phyloP scores from a whole-genome alignment of 2,329 filamentous ascomycete genomes.

The Helotiales sp. region DNA sequence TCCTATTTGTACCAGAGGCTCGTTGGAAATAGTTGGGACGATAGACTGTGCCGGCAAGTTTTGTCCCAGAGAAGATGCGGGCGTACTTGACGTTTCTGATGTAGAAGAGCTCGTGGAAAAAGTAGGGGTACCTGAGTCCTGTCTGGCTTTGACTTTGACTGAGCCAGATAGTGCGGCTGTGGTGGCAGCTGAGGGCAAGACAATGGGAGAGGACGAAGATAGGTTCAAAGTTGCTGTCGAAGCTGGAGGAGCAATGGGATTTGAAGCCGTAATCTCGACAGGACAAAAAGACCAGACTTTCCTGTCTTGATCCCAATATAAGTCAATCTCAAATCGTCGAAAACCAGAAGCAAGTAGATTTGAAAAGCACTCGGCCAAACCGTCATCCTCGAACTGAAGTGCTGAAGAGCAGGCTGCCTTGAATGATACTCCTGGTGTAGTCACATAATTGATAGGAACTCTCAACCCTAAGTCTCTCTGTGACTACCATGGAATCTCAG shows the following conservation, averaged over 20 bases:
- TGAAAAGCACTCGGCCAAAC: slow-evolving; percentile 56
- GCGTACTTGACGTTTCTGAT: neutral
- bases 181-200: neutral
- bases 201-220: slow-evolving; percentile 12
- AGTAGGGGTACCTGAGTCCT: neutral
- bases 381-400: slow-evolving; percentile 51
- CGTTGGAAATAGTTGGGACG: slow-evolving; percentile 19
- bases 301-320: slow-evolving; percentile 61
- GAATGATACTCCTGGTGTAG: slow-evolving; percentile 55
- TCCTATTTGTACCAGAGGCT: slow-evolving; percentile 48
- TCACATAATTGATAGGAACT: slow-evolving; percentile 64
- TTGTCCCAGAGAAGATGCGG: slow-evolving; percentile 22
- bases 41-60: slow-evolving; percentile 18
- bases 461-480: slow-evolving; percentile 60
- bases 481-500: slow-evolving; percentile 40
- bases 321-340: slow-evolving; percentile 55
- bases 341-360: slow-evolving; percentile 63
- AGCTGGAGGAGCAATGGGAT: slow-evolving; percentile 23
- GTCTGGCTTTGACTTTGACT: neutral
- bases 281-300: slow-evolving; percentile 62
- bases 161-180: neutral
- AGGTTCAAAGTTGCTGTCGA: slow-evolving; percentile 27
- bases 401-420: slow-evolving; percentile 58
- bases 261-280: slow-evolving; percentile 45
- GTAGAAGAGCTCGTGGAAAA: neutral